Evolutionary conservation across 2,329 filamentous ascomycete genomes (phyloP).

Genomic region (Aspergillus piperis): DNA sequence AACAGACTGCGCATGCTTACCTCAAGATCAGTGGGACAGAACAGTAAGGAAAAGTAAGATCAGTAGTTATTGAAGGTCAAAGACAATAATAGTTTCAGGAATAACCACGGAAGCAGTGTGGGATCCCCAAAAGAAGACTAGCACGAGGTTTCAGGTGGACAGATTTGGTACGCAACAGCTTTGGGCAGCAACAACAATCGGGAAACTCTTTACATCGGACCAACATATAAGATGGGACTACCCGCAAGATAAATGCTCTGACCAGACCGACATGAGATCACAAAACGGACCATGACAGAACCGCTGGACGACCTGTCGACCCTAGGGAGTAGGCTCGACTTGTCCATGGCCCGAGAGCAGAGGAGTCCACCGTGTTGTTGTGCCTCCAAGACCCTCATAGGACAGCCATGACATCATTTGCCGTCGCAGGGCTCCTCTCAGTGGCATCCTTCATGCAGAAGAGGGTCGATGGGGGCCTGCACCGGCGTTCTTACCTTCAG

Average conservation of each 20-base stretch:
- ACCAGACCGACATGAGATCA: conserved; percentile 17
- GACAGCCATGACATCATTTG: conserved; percentile 18
- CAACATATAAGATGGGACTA: neutral
- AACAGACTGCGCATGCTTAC: neutral
- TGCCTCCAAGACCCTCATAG: conserved; percentile 2
- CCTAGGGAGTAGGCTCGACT: conserved; percentile 4
- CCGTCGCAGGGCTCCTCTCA: neutral
- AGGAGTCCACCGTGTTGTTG: conserved; percentile 1
- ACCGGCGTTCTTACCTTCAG: neutral
- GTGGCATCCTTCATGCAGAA: neutral
- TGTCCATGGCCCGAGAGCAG: conserved; percentile 12
- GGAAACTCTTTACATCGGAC: neutral
- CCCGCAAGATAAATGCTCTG: conserved; percentile 6
- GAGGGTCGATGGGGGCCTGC: conserved; percentile 8
- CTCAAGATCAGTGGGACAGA: neutral
- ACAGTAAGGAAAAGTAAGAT: neutral
- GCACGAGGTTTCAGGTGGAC: neutral
- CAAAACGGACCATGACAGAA: conserved; percentile 7
- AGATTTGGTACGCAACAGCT: neutral
- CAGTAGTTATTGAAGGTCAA: neutral
- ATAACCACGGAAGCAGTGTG: neutral
- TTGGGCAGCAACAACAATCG: neutral
- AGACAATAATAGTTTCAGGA: too few relatives aligned
- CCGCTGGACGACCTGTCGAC: neutral
- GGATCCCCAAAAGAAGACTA: conserved; percentile 6